phyloP scores from a whole-genome alignment of 1,284 basidiomycete species.

The Austroboletus novae-zelandiae region DNA sequence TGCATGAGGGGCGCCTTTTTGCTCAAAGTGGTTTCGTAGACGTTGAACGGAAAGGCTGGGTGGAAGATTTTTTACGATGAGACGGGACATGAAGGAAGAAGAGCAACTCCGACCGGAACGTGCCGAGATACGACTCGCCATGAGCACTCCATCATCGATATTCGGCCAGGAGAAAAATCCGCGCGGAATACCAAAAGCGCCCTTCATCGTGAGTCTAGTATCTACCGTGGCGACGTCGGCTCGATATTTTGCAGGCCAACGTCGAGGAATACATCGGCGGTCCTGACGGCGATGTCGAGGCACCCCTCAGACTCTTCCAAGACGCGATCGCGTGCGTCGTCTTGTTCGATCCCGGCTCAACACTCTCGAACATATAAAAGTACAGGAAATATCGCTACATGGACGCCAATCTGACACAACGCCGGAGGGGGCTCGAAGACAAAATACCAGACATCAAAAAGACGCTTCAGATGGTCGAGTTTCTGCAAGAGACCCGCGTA shows the following conservation, averaged over 20 bases:
- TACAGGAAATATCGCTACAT: constrained; percentile 86
- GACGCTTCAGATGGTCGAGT: constrained; percentile 89
- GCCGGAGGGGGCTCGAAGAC: constrained; percentile 78
- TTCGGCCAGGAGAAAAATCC: constrained; percentile 72
- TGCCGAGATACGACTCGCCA: constrained; percentile 12
- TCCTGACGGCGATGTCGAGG: constrained; percentile 77
- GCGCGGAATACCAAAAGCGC: constrained; percentile 91
- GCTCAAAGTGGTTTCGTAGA: constrained; percentile 71
- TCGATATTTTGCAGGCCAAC: constrained; percentile 53
- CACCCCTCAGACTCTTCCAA: constrained; percentile 80
- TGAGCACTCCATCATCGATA: constrained; percentile 41
- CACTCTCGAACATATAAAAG: constrained; percentile 36
- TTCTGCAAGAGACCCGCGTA: constrained; percentile 70
- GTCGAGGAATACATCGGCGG: constrained; percentile 87
- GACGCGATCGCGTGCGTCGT: constrained; percentile 84
- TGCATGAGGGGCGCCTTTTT: constrained; percentile 59
- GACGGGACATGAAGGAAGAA: too few relatives aligned
- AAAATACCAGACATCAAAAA: constrained; percentile 98
- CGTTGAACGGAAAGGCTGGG: constrained; percentile 64
- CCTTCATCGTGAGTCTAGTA: constrained; percentile 76
- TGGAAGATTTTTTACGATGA: constrained; percentile 76
- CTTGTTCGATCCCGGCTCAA: constrained; percentile 14
- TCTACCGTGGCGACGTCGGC: neutral
- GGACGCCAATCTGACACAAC: constrained; percentile 85
- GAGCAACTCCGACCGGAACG: constrained; percentile 27